Conservation (phyloP, 441 rosid species). For the Syzygium syzygioides region DNA sequence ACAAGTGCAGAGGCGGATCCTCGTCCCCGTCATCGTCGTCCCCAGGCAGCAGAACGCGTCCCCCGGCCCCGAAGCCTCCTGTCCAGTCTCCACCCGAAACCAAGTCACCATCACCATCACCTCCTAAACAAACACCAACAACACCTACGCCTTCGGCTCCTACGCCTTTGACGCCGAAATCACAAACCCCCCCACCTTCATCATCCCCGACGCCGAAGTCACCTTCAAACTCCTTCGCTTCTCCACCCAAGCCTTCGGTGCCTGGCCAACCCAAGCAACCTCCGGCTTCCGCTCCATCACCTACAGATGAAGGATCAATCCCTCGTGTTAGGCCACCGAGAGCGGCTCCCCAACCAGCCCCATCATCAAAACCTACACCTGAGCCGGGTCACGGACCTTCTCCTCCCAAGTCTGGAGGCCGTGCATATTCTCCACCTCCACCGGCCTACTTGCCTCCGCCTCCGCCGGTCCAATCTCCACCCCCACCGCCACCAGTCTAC, state of each 20-base stretch:
- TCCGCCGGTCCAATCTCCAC: slow-evolving; percentile 2
- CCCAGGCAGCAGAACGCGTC: slow-evolving; percentile 1
- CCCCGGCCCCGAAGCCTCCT: slow-evolving; percentile 9
- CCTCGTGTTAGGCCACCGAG: slow-evolving; percentile 6
- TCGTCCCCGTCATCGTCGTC: background rate
- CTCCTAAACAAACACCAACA: slow-evolving; percentile 8
- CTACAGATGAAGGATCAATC: background rate
- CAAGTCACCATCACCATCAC: slow-evolving; percentile 9
- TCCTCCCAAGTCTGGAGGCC: background rate
- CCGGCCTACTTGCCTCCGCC: background rate
- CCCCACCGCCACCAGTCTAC: background rate
- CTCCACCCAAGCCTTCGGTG: background rate
- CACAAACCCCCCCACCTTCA: background rate
- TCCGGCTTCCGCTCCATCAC: slow-evolving; percentile 1
- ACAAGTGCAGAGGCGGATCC: slow-evolving; percentile 30
- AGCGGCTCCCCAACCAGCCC: background rate
- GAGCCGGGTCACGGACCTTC: background rate
- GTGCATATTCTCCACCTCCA: slow-evolving; percentile 1
- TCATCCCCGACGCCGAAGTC: background rate
- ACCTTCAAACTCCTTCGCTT: background rate
- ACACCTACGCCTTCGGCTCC: slow-evolving; percentile 6
- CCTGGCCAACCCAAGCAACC: background rate
- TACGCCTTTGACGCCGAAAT: background rate
- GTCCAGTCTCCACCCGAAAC: slow-evolving; percentile 8
- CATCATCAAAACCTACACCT: background rate